A percentile compares a stretch with the other conserved stretches of the same genome.
Conservation (phyloP, 1,284 basidiomycete species). For the Blastosporella zonata region DNA sequence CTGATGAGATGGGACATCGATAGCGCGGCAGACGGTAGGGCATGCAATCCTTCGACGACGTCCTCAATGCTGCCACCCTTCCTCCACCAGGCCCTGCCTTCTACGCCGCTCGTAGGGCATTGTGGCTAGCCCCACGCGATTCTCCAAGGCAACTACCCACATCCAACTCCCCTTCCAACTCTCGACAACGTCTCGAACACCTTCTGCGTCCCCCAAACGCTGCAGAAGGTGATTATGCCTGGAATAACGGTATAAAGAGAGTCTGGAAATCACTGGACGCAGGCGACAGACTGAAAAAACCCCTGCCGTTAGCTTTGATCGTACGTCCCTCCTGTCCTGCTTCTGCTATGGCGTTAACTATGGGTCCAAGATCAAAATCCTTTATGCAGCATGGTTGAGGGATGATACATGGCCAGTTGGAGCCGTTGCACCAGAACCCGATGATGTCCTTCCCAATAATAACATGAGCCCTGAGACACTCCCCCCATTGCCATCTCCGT, state of each 20-base stretch:
- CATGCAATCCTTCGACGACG: conserved; percentile 34
- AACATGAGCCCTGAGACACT: conserved; percentile 9
- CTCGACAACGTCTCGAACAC: conserved; percentile 50
- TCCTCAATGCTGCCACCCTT: conserved; percentile 36
- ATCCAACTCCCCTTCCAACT: conserved; percentile 29
- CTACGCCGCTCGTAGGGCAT: conserved; percentile 56
- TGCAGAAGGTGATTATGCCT: conserved; percentile 48
- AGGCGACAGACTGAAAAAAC: conserved; percentile 54
- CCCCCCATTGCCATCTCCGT: conserved; percentile 13
- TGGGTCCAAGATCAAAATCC: conserved; percentile 56
- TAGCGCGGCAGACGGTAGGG: background rate
- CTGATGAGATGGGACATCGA: conserved; percentile 3
- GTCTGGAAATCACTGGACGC: conserved; percentile 61
- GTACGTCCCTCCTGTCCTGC: conserved; percentile 39
- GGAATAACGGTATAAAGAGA: conserved; percentile 54
- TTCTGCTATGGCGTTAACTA: conserved; percentile 12
- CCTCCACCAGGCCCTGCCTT: conserved; percentile 63
- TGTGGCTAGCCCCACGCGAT: conserved; percentile 50
- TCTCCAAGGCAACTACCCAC: conserved; percentile 17
- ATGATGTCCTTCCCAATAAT: conserved; percentile 41
- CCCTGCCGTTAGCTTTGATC: conserved; percentile 57
- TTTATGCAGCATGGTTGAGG: conserved; percentile 69
- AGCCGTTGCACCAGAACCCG: conserved; percentile 52
- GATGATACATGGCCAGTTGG: conserved; percentile 73
- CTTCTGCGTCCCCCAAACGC: conserved; percentile 48